A percentile compares a stretch with the other conserved stretches of the same genome.
Conservation (phyloP, 257 asterid genomes). For the Primulina eburnea region DNA sequence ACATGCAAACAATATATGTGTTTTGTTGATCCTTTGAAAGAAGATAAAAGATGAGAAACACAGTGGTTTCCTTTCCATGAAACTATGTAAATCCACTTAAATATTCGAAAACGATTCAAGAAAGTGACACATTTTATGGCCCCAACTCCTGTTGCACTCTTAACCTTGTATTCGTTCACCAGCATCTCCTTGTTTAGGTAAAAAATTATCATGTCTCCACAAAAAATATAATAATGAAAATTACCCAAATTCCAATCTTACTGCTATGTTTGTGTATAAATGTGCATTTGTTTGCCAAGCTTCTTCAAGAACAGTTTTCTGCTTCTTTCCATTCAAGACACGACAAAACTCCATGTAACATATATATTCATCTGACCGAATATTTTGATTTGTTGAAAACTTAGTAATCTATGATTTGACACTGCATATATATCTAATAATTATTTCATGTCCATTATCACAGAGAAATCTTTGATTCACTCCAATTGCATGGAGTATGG, state of each 20-base stretch:
- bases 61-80: conserved; percentile 15
- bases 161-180: conserved; percentile 16
- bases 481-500: too few species aligned
- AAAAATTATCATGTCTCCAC: neutral
- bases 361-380: too few species aligned
- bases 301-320: neutral
- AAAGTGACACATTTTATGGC: conserved; percentile 18
- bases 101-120: neutral
- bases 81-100: conserved; percentile 16
- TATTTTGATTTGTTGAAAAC: too few species aligned
- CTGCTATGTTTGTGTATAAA: conserved; percentile 25
- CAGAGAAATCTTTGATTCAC: conserved; percentile 51
- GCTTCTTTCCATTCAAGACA: neutral
- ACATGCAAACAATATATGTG: too few species aligned
- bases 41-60: conserved; percentile 2
- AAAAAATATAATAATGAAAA: conserved; percentile 24
- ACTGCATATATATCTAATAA: neutral
- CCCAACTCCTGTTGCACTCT: neutral
- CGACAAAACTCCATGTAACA: too few species aligned
- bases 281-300: neutral
- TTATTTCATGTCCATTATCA: conserved; percentile 13
- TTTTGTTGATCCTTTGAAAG: neutral
- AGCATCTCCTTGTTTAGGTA: neutral
- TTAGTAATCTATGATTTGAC: neutral
- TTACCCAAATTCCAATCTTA: conserved; percentile 23